A percentile compares a stretch with the other conserved stretches of the same genome.
These are phyloP conservation scores for Xylaria cubensis DNA, from an alignment of 495 filamentous ascomycete species.

Conservation along the genomic window DNA sequence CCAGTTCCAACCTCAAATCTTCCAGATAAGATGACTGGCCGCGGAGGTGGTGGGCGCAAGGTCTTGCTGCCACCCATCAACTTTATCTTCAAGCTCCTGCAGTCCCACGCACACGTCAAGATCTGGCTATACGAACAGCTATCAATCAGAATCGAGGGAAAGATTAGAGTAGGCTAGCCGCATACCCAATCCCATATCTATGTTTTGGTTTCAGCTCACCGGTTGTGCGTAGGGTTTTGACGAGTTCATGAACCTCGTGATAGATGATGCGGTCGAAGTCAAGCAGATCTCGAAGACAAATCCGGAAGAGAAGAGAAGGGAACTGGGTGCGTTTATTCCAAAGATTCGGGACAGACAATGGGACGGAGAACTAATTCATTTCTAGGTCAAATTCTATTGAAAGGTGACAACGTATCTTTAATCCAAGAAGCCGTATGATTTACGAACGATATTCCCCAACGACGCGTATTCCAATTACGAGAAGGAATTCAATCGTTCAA, in stretches of 20 bases:
- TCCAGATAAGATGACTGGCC: conserved; percentile 71
- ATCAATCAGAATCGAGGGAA: conserved; percentile 89
- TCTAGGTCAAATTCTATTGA: conserved; percentile 91
- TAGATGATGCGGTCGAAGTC: conserved; percentile 95
- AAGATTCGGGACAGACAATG: neutral
- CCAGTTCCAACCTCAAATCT: neutral
- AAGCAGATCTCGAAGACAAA: conserved; percentile 82
- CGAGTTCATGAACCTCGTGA: conserved; percentile 98
- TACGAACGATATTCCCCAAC: neutral
- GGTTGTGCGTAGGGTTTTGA: conserved; percentile 75
- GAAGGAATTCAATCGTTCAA: neutral
- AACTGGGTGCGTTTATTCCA: conserved; percentile 69
- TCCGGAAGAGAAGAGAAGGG: conserved; percentile 73
- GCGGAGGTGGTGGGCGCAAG: conserved; percentile 80
- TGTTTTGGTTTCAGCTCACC: neutral
- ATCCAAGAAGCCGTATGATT: conserved; percentile 67
- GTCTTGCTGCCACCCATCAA: conserved; percentile 97
- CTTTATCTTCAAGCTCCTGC: conserved; percentile 96
- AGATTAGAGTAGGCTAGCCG: conserved; percentile 74
- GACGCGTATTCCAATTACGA: conserved; percentile 1
- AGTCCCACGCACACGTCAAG: conserved; percentile 78
- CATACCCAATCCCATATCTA: neutral
- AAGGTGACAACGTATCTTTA: conserved; percentile 96
- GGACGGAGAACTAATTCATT: conserved; percentile 8
- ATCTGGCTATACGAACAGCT: conserved; percentile 98